Evolutionary conservation across 148 eudicot genomes (phyloP).

Genomic region (Pharnaceum exiguum): DNA sequence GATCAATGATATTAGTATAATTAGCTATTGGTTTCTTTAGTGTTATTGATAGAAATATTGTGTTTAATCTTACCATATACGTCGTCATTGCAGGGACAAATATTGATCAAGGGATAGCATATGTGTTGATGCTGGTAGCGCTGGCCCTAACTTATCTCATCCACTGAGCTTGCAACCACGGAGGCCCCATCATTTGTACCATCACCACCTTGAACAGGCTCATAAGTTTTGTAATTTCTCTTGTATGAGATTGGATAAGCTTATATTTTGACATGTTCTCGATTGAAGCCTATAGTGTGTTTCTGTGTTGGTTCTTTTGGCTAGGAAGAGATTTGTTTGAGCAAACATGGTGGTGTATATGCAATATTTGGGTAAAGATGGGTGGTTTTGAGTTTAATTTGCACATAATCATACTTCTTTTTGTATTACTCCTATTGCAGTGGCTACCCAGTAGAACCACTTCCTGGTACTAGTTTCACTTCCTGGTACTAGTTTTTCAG

Average conservation of each 20-base stretch:
- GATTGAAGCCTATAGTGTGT: slow-evolving; percentile 15
- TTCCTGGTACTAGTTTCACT: too few species aligned
- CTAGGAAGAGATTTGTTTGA: slow-evolving; percentile 21
- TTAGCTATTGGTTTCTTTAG: too few species aligned
- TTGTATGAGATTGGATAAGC: slow-evolving; percentile 11
- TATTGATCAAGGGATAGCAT: slow-evolving; percentile 59
- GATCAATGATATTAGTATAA: too few species aligned
- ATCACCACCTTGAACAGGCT: slow-evolving; percentile 8
- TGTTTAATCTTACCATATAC: neutral
- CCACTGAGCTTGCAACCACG: slow-evolving; percentile 25
- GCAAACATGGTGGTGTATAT: slow-evolving; percentile 13
- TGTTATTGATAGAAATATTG: too few species aligned
- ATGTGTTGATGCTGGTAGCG: slow-evolving; percentile 49
- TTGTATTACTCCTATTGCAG: neutral
- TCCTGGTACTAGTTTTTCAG: too few species aligned
- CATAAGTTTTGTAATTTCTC: slow-evolving; percentile 9
- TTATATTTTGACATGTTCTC: slow-evolving; percentile 14
- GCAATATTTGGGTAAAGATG: slow-evolving; percentile 22
- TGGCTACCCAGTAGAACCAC: too few species aligned
- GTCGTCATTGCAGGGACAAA: slow-evolving; percentile 38
- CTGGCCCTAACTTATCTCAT: slow-evolving; percentile 57
- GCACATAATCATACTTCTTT: slow-evolving; percentile 9
- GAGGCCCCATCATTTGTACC: slow-evolving; percentile 8
- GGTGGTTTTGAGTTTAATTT: slow-evolving; percentile 11
- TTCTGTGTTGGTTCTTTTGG: slow-evolving; percentile 15